Evolutionary conservation across 2,329 filamentous ascomycete species (phyloP).

Genomic region (Trichoderma oligosporum): DNA sequence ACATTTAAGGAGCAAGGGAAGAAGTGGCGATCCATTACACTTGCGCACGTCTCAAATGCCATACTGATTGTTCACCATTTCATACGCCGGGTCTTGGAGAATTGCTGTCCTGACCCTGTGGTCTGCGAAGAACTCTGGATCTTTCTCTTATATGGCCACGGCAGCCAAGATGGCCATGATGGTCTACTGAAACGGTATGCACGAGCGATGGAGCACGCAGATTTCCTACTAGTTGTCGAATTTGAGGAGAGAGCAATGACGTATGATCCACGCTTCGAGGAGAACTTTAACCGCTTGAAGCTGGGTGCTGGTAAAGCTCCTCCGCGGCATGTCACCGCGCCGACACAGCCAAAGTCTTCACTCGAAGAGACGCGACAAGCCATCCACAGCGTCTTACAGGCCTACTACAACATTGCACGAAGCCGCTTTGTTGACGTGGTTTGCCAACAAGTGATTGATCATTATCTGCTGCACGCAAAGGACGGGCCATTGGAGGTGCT

Average conservation of each 20-base stretch:
- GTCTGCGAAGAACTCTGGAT: slow-evolving; percentile 42
- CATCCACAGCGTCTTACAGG: slow-evolving; percentile 56
- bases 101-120: slow-evolving; percentile 41
- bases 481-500: slow-evolving; percentile 52
- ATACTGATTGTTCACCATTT: slow-evolving; percentile 52
- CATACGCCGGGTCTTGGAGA: slow-evolving; percentile 41
- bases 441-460: slow-evolving; percentile 53
- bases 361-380: slow-evolving; percentile 42
- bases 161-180: slow-evolving; percentile 28
- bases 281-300: slow-evolving; percentile 24
- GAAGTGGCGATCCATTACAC: slow-evolving; percentile 50
- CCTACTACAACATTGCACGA: slow-evolving; percentile 59
- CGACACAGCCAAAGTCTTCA: background rate
- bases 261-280: slow-evolving; percentile 23
- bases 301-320: background rate
- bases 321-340: no score
- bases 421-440: slow-evolving; percentile 62
- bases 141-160: slow-evolving; percentile 35
- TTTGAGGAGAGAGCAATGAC: slow-evolving; percentile 26
- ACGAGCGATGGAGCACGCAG: slow-evolving; percentile 45
- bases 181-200: slow-evolving; percentile 45
- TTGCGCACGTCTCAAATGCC: slow-evolving; percentile 48
- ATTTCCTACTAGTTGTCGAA: slow-evolving; percentile 44
- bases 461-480: slow-evolving; percentile 49
- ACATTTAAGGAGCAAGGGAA: slow-evolving; percentile 51